These are phyloP conservation scores for Aspergillus japonicus DNA, from an alignment of 2,329 filamentous ascomycete genomes.

Conservation along the genomic window DNA sequence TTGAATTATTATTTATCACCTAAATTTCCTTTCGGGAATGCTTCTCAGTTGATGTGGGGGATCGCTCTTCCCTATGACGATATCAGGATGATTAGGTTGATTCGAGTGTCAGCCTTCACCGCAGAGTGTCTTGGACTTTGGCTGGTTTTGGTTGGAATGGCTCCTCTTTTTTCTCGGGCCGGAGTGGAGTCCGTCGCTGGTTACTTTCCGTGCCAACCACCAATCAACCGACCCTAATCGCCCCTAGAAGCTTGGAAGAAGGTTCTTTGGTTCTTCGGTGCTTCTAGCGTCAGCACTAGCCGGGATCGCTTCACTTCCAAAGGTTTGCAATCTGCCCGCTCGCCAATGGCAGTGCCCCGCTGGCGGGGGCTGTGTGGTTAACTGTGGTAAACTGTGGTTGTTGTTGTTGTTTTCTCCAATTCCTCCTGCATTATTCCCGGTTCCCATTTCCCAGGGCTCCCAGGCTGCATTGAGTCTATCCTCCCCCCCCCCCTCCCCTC, in stretches of 20 bases:
- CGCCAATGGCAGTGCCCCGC: conserved; percentile 16
- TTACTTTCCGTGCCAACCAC: conserved; percentile 12
- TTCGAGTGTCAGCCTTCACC: conserved; percentile 2
- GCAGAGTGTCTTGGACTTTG: neutral
- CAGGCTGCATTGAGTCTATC: conserved; percentile 4
- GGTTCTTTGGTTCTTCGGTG: conserved; percentile 20
- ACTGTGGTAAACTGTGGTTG: no score
- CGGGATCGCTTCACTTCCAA: conserved; percentile 18
- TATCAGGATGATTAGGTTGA: neutral
- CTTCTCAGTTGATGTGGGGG: conserved; percentile 10
- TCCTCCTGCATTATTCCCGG: conserved; percentile 4
- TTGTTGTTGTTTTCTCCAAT: no score
- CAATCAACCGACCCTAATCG: conserved; percentile 4
- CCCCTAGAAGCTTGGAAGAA: conserved; percentile 24
- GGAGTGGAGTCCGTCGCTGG: conserved; percentile 12
- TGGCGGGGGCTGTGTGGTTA: conserved; percentile 18
- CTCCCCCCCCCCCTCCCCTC: neutral
- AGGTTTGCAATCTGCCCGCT: neutral
- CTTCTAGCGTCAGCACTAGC: conserved; percentile 25
- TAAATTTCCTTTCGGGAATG: no score
- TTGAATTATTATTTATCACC: neutral
- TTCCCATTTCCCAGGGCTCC: conserved; percentile 7
- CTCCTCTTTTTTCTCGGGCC: conserved; percentile 13
- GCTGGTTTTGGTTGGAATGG: neutral
- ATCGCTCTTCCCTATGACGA: conserved; percentile 12